These are phyloP conservation scores for Phylloporus scabripes DNA, from an alignment of 768 basidiomycete genomes.

Conservation along the genomic window DNA sequence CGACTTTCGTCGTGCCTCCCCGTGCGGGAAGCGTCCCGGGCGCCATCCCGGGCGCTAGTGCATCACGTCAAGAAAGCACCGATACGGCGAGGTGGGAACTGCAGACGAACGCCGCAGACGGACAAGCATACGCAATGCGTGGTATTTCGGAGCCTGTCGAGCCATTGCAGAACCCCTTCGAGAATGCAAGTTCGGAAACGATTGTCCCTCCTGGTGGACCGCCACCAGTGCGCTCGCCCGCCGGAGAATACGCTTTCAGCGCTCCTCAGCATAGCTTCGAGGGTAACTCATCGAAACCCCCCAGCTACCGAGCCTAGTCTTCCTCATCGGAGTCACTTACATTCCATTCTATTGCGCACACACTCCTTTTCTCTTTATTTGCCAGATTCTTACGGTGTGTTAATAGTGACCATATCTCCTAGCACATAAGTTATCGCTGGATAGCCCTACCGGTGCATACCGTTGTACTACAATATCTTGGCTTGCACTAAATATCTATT, in stretches of 20 bases:
- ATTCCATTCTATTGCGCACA: not conserved
- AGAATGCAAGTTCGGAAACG: conserved; percentile 18
- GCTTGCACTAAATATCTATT: conserved; percentile 4
- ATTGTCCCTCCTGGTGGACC: conserved; percentile 9
- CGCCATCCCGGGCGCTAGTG: conserved; percentile 3
- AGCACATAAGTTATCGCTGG: conserved; percentile 22
- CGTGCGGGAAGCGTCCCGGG: conserved; percentile 12
- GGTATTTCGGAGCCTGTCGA: conserved; percentile 12
- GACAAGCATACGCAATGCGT: conserved; percentile 22
- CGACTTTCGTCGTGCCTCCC: conserved; percentile 8
- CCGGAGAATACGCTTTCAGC: conserved; percentile 22
- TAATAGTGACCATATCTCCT: conserved; percentile 2
- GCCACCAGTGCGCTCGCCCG: conserved; percentile 5
- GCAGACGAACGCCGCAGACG: conserved; percentile 23
- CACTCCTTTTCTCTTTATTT: conserved; percentile 7
- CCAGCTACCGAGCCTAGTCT: conserved; percentile 14
- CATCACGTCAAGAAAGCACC: conserved; percentile 24
- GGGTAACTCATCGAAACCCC: conserved; percentile 12
- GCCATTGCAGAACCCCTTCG: conserved; percentile 24
- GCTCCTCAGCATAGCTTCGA: conserved; percentile 23
- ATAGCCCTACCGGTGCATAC: conserved; percentile 4
- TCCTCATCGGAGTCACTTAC: not conserved
- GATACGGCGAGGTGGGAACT: conserved; percentile 30
- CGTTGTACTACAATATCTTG: conserved; percentile 18
- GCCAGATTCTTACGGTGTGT: not conserved